Percentiles rank a stretch among this genome's conserved stretches.
phyloP scores from a whole-genome alignment of 176 grass and related monocot species.

The Oryza glumipatula region DNA sequence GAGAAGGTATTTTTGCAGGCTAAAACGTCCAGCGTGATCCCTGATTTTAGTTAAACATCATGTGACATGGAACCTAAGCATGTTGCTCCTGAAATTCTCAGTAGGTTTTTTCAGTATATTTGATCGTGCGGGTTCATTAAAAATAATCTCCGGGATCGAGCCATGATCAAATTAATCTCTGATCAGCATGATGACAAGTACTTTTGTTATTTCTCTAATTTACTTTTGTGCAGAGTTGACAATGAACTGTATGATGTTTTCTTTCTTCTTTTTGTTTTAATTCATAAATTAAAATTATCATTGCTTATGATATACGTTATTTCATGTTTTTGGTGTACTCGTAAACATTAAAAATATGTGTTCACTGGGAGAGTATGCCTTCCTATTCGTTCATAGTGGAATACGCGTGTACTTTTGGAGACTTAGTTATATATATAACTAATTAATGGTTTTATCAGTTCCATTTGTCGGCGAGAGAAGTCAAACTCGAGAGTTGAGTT shows the following conservation, averaged over 20 bases:
- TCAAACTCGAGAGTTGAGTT: background rate
- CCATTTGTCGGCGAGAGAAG: slow-evolving; percentile 17
- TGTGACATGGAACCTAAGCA: slow-evolving; percentile 24
- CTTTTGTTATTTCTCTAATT: no score
- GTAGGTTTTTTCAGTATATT: background rate
- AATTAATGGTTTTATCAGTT: background rate
- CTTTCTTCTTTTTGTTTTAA: no score
- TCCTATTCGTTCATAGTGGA: no score
- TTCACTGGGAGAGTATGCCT: background rate
- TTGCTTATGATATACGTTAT: background rate
- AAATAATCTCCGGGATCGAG: background rate
- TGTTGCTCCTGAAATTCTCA: background rate
- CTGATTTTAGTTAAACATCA: slow-evolving; percentile 10
- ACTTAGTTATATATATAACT: background rate
- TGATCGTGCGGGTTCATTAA: slow-evolving; percentile 5
- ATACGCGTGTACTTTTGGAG: background rate
- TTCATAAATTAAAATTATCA: background rate
- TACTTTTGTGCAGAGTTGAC: no score
- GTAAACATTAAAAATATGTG: background rate
- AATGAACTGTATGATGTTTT: no score
- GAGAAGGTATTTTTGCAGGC: no score
- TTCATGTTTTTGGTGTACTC: background rate
- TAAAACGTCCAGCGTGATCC: background rate
- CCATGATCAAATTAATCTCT: no score
- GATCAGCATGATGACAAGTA: no score